These are phyloP conservation scores for Oryza coarctata DNA, from an alignment of 176 grass and related monocot genomes.

Conservation along the genomic window DNA sequence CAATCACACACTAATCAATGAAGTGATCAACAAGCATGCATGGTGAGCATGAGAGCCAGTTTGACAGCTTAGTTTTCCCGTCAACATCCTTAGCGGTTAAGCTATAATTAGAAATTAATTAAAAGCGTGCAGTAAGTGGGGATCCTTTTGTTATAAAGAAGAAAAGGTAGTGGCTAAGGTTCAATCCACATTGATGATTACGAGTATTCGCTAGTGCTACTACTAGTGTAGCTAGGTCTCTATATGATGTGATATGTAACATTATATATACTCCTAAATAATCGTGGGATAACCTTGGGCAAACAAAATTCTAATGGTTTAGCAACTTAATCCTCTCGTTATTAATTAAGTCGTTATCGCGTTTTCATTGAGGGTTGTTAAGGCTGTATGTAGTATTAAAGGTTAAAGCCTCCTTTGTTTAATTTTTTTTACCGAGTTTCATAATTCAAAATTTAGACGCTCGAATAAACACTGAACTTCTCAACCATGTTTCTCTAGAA, in stretches of 20 bases:
- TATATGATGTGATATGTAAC: background rate
- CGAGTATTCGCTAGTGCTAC: background rate
- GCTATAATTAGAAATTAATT: background rate
- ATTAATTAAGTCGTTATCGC: background rate
- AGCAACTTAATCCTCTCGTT: too few species aligned
- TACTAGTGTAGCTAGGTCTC: background rate
- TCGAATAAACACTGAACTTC: too few species aligned
- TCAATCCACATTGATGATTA: background rate
- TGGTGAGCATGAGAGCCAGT: background rate
- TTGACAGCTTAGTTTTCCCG: background rate
- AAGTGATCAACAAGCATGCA: background rate
- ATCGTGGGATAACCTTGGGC: background rate
- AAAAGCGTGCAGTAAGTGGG: background rate
- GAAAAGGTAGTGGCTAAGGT: background rate
- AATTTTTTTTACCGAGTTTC: too few species aligned
- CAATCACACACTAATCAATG: background rate
- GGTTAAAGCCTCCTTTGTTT: too few species aligned
- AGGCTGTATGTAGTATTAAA: background rate
- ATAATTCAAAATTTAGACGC: too few species aligned
- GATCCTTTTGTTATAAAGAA: background rate
- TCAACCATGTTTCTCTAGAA: too few species aligned
- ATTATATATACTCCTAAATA: background rate
- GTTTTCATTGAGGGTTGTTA: background rate
- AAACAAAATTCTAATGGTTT: background rate
- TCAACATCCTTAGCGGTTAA: slow-evolving; percentile 19